Evolutionary conservation across 768 basidiomycete species (phyloP).

Genomic region (Pisolithus orientalis): DNA sequence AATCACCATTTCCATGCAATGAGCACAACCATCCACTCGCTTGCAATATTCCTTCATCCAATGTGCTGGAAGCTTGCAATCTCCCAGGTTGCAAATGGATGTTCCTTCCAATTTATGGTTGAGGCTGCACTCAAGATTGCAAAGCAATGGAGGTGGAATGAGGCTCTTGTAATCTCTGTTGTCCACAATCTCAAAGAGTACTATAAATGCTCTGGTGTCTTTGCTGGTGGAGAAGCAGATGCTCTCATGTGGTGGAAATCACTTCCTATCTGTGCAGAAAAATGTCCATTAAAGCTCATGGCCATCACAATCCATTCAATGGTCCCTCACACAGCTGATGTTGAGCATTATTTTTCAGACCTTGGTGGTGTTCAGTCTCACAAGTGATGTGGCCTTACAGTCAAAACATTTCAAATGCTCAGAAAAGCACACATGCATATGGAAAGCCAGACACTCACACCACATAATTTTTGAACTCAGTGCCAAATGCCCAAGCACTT

Average conservation of each 20-base stretch:
- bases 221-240: conserved; percentile 16
- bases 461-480: too few species aligned
- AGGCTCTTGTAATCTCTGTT: conserved; percentile 3
- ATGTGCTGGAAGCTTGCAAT: conserved; percentile 31
- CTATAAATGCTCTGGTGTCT: conserved; percentile 14
- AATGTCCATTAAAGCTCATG: conserved; percentile 10
- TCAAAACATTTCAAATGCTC: conserved; percentile 2
- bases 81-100: conserved; percentile 12
- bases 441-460: too few species aligned
- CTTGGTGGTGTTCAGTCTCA: conserved; percentile 15
- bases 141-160: conserved; percentile 21
- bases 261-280: conserved; percentile 6
- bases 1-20: conserved; percentile 26
- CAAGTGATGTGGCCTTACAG: conserved; percentile 10
- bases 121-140: conserved; percentile 16
- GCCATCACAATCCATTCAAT: conserved; percentile 18
- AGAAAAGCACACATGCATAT: not conserved
- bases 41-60: conserved; percentile 31
- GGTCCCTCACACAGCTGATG: conserved; percentile 24
- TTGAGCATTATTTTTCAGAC: conserved; percentile 20
- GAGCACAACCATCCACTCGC: conserved; percentile 27
- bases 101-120: conserved; percentile 14
- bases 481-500: too few species aligned
- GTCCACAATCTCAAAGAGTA: conserved; percentile 20
- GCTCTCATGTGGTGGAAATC: conserved; percentile 22